A percentile compares a stretch with the other conserved stretches of the same genome.
Evolutionary conservation across 2,329 filamentous ascomycete genomes (phyloP).

Genomic region (Furcasterigmium furcatum): DNA sequence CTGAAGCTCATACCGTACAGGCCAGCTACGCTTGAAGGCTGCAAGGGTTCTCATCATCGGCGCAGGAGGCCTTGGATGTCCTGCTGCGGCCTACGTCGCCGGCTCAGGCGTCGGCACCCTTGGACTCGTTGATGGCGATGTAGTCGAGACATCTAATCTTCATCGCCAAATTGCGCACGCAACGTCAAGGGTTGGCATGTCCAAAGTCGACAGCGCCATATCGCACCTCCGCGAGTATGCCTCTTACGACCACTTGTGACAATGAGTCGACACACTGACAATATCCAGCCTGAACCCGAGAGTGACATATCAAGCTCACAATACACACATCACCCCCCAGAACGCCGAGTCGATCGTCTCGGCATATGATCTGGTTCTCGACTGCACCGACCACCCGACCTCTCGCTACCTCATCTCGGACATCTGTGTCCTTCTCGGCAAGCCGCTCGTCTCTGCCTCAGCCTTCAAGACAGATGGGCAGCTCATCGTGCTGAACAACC

Average conservation of each 20-base stretch:
- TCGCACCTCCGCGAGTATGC: conserved; percentile 52
- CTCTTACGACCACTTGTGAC: not conserved
- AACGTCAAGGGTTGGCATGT: conserved; percentile 65
- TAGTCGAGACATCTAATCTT: conserved; percentile 84
- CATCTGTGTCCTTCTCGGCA: conserved; percentile 73
- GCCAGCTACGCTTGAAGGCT: conserved; percentile 70
- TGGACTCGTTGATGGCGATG: conserved; percentile 83
- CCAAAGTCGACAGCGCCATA: conserved; percentile 78
- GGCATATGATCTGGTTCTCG: conserved; percentile 79
- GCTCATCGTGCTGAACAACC: conserved; percentile 82
- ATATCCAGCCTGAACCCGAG: conserved; percentile 66
- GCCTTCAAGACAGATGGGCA: conserved; percentile 88
- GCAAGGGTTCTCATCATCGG: conserved; percentile 79
- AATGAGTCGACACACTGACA: conserved; percentile 6
- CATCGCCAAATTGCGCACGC: conserved; percentile 88
- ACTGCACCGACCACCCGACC: conserved; percentile 92
- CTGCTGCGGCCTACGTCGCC: conserved; percentile 87
- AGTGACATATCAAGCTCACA: conserved; percentile 60
- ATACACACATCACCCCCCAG: conserved; percentile 61
- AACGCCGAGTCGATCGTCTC: conserved; percentile 66
- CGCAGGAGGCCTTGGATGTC: conserved; percentile 86
- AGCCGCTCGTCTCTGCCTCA: conserved; percentile 83
- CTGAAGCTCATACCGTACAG: conserved; percentile 34
- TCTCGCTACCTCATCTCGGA: conserved; percentile 93
- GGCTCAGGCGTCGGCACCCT: conserved; percentile 83